phyloP scores from a whole-genome alignment of 257 asterid genomes.

The Cordia subcordata region DNA sequence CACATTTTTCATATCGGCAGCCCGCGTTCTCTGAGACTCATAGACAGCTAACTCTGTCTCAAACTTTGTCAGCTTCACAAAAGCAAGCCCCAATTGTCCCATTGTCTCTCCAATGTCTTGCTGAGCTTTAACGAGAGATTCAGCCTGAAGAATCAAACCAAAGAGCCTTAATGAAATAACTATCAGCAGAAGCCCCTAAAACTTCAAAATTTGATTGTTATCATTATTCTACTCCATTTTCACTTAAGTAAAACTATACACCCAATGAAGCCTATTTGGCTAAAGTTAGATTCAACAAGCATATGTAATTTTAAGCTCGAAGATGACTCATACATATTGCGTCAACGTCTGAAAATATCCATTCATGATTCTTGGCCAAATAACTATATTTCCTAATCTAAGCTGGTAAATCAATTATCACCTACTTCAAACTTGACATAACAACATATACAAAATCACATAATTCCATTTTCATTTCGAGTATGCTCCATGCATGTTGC shows the following conservation, averaged over 20 bases:
- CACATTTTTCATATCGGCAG: conserved; percentile 86
- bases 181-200: not conserved
- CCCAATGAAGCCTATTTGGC: too few species aligned
- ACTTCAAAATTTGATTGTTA: not conserved
- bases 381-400: not conserved
- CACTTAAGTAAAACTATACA: too few species aligned
- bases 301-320: not conserved
- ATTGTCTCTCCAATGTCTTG: conserved; percentile 96
- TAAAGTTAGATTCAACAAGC: not conserved
- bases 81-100: conserved; percentile 91
- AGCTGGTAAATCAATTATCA: not conserved
- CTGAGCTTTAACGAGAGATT: conserved; percentile 86
- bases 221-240: too few species aligned
- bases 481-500: too few species aligned
- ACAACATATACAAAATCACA: too few species aligned
- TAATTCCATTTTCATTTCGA: too few species aligned
- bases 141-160: conserved; percentile 53
- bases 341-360: too few species aligned
- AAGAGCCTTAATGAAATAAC: conserved; percentile 4
- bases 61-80: conserved; percentile 90
- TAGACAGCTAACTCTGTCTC: conserved; percentile 83
- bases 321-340: not conserved
- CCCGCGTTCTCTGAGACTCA: conserved; percentile 80
- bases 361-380: not conserved
- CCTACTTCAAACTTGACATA: not conserved